Evolutionary conservation across 345 rosid genomes (phyloP).

Genomic region (Salix viminalis): DNA sequence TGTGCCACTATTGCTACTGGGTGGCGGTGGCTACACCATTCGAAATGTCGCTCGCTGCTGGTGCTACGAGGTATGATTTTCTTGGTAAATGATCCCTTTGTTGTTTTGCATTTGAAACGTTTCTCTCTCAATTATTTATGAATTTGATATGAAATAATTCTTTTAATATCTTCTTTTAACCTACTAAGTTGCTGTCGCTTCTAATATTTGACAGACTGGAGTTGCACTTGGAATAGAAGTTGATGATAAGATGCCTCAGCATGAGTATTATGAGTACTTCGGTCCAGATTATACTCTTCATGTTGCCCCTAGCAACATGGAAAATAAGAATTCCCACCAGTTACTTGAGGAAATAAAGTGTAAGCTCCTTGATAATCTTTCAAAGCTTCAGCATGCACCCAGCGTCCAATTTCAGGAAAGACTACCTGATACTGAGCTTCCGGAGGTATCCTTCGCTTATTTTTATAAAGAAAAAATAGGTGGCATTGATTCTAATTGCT

Average conservation of each 20-base stretch:
- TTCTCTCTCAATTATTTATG: neutral
- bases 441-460: conserved; percentile 17
- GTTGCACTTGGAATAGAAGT: conserved; percentile 68
- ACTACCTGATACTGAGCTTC: conserved; percentile 59
- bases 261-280: conserved; percentile 72
- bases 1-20: conserved; percentile 58
- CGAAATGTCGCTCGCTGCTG: conserved; percentile 76
- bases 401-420: conserved; percentile 92
- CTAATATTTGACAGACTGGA: conserved; percentile 42
- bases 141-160: neutral
- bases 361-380: conserved; percentile 81
- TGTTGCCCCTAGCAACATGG: conserved; percentile 71
- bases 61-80: conserved; percentile 58
- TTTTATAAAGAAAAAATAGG: neutral
- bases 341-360: conserved; percentile 72
- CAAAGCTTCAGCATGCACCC: conserved; percentile 95
- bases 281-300: conserved; percentile 74
- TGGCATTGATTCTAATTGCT: neutral
- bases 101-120: neutral
- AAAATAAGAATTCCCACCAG: conserved; percentile 61
- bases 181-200: conserved; percentile 3
- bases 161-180: neutral
- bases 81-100: neutral
- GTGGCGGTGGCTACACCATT: conserved; percentile 76
- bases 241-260: conserved; percentile 77